Conservation (phyloP, 2,329 filamentous ascomycete genomes). For the Fusarium sp. region DNA sequence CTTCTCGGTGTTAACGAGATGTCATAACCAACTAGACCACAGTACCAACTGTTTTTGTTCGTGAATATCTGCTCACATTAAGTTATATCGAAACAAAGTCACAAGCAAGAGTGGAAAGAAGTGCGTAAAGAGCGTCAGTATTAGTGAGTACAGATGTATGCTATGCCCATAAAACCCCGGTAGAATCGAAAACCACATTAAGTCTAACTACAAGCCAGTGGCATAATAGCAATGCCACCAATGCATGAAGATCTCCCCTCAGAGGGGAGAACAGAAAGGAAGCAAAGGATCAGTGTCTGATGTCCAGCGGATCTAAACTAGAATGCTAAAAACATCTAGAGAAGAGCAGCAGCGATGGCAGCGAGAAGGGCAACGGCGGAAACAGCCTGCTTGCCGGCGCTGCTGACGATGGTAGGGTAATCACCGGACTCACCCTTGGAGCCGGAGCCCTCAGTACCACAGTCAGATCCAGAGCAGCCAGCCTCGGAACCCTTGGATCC, state of each 20-base stretch:
- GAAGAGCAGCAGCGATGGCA: slow-evolving; percentile 34
- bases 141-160: not conserved
- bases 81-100: too few relatives aligned
- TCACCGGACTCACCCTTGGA: slow-evolving; percentile 5
- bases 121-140: not conserved
- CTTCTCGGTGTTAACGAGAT: too few relatives aligned
- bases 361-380: slow-evolving; percentile 39
- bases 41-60: too few relatives aligned
- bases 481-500: not conserved
- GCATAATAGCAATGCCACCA: slow-evolving; percentile 22
- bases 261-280: slow-evolving; percentile 27
- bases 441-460: not conserved
- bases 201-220: slow-evolving; percentile 35
- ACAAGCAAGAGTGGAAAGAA: not conserved
- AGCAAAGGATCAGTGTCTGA: not conserved
- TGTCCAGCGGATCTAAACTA: not conserved
- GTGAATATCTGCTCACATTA: too few relatives aligned
- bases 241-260: slow-evolving; percentile 12
- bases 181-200: not conserved
- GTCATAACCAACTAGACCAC: too few relatives aligned
- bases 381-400: slow-evolving; percentile 42
- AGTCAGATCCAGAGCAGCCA: not conserved
- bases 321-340: slow-evolving; percentile 22
- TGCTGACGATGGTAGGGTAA: slow-evolving; percentile 32
- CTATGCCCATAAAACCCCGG: not conserved